Evolutionary conservation across 495 filamentous ascomycete species (phyloP).

Genomic region (Podospora conica): DNA sequence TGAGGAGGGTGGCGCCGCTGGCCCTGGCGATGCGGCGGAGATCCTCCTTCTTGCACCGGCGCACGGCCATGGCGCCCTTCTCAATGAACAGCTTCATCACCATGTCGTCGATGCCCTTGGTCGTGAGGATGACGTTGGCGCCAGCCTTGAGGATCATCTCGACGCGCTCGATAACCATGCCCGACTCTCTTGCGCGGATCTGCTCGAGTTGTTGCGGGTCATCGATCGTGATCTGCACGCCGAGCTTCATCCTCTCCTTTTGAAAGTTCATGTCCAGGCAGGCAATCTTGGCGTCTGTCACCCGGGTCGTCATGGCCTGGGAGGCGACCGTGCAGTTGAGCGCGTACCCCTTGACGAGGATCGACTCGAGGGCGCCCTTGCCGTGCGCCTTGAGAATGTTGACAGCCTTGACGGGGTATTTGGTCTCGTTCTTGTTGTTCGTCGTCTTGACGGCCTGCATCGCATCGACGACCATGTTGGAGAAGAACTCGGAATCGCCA

Average conservation of each 20-base stretch:
- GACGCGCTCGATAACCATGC: slow-evolving; percentile 88
- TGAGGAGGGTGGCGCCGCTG: slow-evolving; percentile 87
- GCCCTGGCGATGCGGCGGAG: slow-evolving; percentile 92
- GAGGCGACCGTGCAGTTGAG: slow-evolving; percentile 98
- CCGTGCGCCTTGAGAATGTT: slow-evolving; percentile 98
- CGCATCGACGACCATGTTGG: slow-evolving; percentile 93
- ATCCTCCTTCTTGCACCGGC: slow-evolving; percentile 98
- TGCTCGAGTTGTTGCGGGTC: slow-evolving; percentile 96
- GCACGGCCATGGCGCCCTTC: slow-evolving; percentile 90
- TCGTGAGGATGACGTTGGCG: slow-evolving; percentile 93
- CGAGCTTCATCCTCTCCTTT: slow-evolving; percentile 98
- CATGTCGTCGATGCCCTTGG: slow-evolving; percentile 97
- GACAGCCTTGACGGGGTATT: slow-evolving; percentile 98
- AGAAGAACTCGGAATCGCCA: slow-evolving; percentile 91
- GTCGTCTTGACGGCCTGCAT: slow-evolving; percentile 91
- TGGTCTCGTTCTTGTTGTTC: slow-evolving; percentile 82
- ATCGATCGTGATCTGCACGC: slow-evolving; percentile 96
- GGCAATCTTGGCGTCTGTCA: slow-evolving; percentile 93
- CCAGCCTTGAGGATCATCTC: slow-evolving; percentile 98
- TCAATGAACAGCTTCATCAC: slow-evolving; percentile 92
- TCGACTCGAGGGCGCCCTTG: slow-evolving; percentile 80
- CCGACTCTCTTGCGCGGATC: slow-evolving; percentile 84
- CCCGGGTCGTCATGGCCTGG: slow-evolving; percentile 92
- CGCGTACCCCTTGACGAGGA: slow-evolving; percentile 93
- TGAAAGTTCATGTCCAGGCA: slow-evolving; percentile 97